Percentiles rank a stretch among this genome's conserved stretches.
Conservation (phyloP, 192 early-diverging fungal species). For the Umbelopsis vinacea region DNA sequence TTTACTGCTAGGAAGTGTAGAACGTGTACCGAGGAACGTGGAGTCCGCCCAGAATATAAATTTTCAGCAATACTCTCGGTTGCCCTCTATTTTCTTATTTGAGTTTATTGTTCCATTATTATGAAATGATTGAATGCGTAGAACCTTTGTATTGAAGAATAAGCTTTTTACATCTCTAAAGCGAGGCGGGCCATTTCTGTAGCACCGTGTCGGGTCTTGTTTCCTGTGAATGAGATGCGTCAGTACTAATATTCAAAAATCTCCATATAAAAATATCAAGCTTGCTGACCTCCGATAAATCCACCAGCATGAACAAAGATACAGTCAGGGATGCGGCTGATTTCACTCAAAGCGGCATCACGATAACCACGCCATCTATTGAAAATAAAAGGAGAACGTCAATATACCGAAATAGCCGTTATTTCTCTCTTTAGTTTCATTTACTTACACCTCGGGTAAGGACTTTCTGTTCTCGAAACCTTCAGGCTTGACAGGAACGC, state of each 20-base stretch:
- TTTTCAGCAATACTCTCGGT: not conserved
- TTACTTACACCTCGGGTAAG: conserved; percentile 64
- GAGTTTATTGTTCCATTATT: too few species aligned
- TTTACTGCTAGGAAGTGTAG: not conserved
- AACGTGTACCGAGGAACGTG: too few species aligned
- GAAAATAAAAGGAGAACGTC: conserved; percentile 16
- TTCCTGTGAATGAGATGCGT: conserved; percentile 34
- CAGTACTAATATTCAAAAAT: not conserved
- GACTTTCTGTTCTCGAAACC: conserved; percentile 77
- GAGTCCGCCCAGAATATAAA: too few species aligned
- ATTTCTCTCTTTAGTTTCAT: not conserved
- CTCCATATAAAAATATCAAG: not conserved
- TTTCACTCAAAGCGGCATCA: conserved; percentile 80
- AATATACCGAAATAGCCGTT: not conserved
- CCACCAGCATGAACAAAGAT: conserved; percentile 86
- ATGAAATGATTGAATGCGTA: not conserved
- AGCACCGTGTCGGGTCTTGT: conserved; percentile 79
- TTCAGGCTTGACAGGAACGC: conserved; percentile 56
- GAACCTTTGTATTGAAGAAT: not conserved
- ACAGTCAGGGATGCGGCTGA: conserved; percentile 75
- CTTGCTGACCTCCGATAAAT: conserved; percentile 76
- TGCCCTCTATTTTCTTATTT: not conserved
- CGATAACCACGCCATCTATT: conserved; percentile 75
- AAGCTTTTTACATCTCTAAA: conserved; percentile 43
- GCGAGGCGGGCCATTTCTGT: conserved; percentile 70